A percentile compares a stretch with the other conserved stretches of the same genome.
phyloP scores from a whole-genome alignment of 345 rosid species.

The Xanthoceras sorbifolium region DNA sequence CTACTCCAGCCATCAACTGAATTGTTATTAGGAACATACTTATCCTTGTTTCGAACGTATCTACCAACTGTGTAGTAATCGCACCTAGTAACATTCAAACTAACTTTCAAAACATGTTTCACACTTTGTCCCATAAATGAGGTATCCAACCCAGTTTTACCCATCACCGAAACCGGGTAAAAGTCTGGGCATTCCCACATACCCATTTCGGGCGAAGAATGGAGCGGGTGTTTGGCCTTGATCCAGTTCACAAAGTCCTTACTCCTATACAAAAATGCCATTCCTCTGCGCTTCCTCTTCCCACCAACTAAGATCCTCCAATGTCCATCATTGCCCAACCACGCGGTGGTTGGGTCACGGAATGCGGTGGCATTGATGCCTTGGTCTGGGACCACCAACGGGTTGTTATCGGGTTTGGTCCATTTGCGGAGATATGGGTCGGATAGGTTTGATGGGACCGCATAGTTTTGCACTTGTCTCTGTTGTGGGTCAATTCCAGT shows the following conservation, averaged over 20 bases:
- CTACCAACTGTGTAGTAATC: constrained; percentile 77
- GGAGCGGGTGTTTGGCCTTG: constrained; percentile 69
- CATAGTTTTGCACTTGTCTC: constrained; percentile 70
- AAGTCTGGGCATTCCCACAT: constrained; percentile 98
- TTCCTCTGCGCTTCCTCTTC: constrained; percentile 48
- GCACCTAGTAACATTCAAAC: constrained; percentile 66
- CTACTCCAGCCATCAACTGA: constrained; percentile 76
- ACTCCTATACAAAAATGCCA: constrained; percentile 65
- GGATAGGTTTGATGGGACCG: constrained; percentile 62
- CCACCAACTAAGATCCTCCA: constrained; percentile 73
- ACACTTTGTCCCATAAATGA: constrained; percentile 25
- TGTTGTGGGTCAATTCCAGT: constrained; percentile 59
- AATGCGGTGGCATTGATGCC: constrained; percentile 68
- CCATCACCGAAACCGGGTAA: constrained; percentile 52
- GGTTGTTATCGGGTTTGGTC: constrained; percentile 80
- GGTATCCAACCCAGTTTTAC: constrained; percentile 53
- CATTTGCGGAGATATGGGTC: constrained; percentile 78
- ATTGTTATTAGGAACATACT: constrained; percentile 53
- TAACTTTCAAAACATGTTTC: constrained; percentile 71
- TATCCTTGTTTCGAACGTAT: constrained; percentile 41
- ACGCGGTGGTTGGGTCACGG: constrained; percentile 91
- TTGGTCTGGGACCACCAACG: constrained; percentile 44
- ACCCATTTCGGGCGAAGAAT: constrained; percentile 48
- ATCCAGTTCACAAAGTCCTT: constrained; percentile 64
- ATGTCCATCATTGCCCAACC: constrained; percentile 55